Conservation (phyloP, 2,329 filamentous ascomycete species). For the Sphaceloma murrayae region DNA sequence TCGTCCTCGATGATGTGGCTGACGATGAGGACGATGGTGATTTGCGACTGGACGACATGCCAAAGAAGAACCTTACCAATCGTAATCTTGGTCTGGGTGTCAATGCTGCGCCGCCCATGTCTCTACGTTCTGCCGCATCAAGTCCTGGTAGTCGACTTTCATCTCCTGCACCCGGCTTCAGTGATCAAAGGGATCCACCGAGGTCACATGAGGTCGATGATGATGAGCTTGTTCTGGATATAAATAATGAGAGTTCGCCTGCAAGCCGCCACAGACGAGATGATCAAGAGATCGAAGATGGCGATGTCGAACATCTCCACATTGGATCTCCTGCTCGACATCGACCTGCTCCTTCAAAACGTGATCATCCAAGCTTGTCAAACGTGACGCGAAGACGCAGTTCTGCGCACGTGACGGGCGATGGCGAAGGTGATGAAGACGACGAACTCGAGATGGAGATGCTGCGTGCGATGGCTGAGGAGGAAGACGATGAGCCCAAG, state of each 20-base stretch:
- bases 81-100: constrained; percentile 4
- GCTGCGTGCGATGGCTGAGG: constrained; percentile 32
- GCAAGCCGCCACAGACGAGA: constrained; percentile 23
- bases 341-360: constrained; percentile 29
- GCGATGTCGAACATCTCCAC: constrained; percentile 28
- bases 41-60: constrained; percentile 12
- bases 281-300: constrained; percentile 23
- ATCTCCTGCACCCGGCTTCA: constrained; percentile 22
- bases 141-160: constrained; percentile 22
- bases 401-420: constrained; percentile 21
- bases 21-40: constrained; percentile 23
- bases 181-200: constrained; percentile 18
- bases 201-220: constrained; percentile 24
- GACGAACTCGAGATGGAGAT: constrained; percentile 35
- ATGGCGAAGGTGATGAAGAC: constrained; percentile 32
- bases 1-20: constrained; percentile 19
- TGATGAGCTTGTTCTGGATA: constrained; percentile 29
- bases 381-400: constrained; percentile 23
- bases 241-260: constrained; percentile 24
- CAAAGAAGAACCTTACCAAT: neutral
- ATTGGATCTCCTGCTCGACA: constrained; percentile 18
- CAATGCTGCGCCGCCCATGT: constrained; percentile 6
- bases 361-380: constrained; percentile 26
- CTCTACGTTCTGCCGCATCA: constrained; percentile 30
- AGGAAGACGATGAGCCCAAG: constrained; percentile 23